Base-by-base conservation (phyloP, 2,329 filamentous ascomycete genomes). In the Paecilomyces niveus region DNA sequence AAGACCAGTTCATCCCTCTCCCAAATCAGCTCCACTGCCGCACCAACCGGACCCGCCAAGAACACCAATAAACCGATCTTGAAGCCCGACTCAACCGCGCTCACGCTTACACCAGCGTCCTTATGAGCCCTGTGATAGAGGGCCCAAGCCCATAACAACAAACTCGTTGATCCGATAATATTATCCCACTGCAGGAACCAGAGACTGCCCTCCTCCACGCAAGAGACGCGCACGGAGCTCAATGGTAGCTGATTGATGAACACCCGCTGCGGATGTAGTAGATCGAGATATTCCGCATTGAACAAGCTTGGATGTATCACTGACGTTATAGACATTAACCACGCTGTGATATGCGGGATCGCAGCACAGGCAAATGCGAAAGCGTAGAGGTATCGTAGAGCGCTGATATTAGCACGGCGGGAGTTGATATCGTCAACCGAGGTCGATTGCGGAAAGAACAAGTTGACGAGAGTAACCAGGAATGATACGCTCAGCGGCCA, bases 101-200 rank as follows among this genome's bases (percentile, higher is more conserved):
- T 67, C 1, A 64, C 58, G 22, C 59, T 54, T 3, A 68, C 67
- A 24, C 70, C 61, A 9, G 69, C 61, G 32, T 67, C 67, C 45
- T 61, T 62, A 54, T 72, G 69, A 5, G 70, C 69, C 39, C 65
- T 61, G 0, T 58, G 64, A 54, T 74, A 73, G 18, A 81, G 57
- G 2, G 70, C 67, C 3, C 76, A 55, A 3, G 76, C 74, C 81
- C 81, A 83, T 4, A 80, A 33, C 21, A 81, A 55, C 21, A 80
- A 66, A 1, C 76, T 74, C 0, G 64, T 58, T 0, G 75, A 74
- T 1, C 77, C 78, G 32, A 78, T 71, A 52, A 78, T 65, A 10
- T 80, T 68, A 63, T 83, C 80, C 75, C 79, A 83, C 35, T 80
- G 74, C 31, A 83, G 62, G 60, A 83, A 79, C 45, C 69, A 70